phyloP scores from a whole-genome alignment of 2,329 filamentous ascomycete species.

The Echinosphaeria canescens region DNA sequence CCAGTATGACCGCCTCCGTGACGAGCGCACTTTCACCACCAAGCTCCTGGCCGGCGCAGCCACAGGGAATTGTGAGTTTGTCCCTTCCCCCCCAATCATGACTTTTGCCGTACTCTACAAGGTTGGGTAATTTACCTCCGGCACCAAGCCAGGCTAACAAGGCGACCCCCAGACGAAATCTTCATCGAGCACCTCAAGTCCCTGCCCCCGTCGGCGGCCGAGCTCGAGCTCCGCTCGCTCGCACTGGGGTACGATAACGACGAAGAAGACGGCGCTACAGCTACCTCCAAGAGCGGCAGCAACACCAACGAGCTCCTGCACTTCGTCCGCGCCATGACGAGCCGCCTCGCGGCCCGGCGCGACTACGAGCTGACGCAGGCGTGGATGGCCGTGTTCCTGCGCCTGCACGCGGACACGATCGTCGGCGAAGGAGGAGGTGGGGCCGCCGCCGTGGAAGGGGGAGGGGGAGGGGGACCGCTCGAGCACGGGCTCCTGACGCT shows the following conservation, averaged over 20 bases:
- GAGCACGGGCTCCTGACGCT: too few relatives aligned
- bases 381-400: slow-evolving; percentile 92
- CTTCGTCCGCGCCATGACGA: slow-evolving; percentile 67
- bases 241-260: slow-evolving; percentile 19
- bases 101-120: too few relatives aligned
- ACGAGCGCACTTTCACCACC: slow-evolving; percentile 34
- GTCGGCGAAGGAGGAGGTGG: slow-evolving; percentile 29
- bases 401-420: slow-evolving; percentile 44
- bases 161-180: slow-evolving; percentile 22
- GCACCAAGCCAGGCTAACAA: background rate
- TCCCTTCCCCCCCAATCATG: background rate
- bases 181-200: slow-evolving; percentile 65
- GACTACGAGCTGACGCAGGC: slow-evolving; percentile 92
- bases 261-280: too few relatives aligned
- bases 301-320: slow-evolving; percentile 46
- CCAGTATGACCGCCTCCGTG: slow-evolving; percentile 35
- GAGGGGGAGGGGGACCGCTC: too few relatives aligned
- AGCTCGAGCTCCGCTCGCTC: slow-evolving; percentile 77
- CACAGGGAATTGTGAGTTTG: slow-evolving; percentile 35
- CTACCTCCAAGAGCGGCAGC: too few relatives aligned
- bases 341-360: slow-evolving; percentile 39
- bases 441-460: slow-evolving; percentile 46
- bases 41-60: slow-evolving; percentile 30
- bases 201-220: slow-evolving; percentile 65
- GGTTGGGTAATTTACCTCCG: too few relatives aligned